A percentile compares a stretch with the other conserved stretches of the same genome.
These are phyloP conservation scores for Diaporthe destruens DNA, from an alignment of 2,329 filamentous ascomycete species.

Conservation along the genomic window DNA sequence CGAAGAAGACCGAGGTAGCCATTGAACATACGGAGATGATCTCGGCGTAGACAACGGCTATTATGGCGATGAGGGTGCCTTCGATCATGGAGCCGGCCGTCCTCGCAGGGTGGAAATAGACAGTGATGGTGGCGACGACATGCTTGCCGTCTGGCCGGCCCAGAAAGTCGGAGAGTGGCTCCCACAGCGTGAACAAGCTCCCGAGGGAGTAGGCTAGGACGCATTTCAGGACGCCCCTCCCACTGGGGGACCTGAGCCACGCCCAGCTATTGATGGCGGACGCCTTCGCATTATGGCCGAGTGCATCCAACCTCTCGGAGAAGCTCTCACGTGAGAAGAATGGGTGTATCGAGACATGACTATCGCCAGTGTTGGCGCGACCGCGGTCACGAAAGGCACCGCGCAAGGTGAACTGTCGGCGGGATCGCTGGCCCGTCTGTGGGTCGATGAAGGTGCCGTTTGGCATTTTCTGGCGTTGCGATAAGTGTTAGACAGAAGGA, in stretches of 20 bases:
- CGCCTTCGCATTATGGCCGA: constrained; percentile 54
- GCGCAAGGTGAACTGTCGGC: constrained; percentile 82
- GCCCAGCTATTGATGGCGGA: constrained; percentile 58
- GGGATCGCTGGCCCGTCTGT: constrained; percentile 85
- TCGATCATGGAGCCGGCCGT: constrained; percentile 92
- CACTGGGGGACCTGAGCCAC: constrained; percentile 79
- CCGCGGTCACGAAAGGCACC: constrained; percentile 56
- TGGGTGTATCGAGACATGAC: constrained; percentile 51
- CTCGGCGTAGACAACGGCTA: constrained; percentile 83
- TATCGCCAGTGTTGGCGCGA: constrained; percentile 45
- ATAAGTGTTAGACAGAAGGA: neutral
- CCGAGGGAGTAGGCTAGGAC: constrained; percentile 90
- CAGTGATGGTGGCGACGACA: constrained; percentile 91
- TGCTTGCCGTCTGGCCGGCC: constrained; percentile 93
- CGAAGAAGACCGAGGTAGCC: constrained; percentile 86
- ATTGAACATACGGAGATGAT: constrained; percentile 86
- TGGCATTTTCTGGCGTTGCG: constrained; percentile 72
- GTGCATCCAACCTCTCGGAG: constrained; percentile 51
- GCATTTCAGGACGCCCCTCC: constrained; percentile 88
- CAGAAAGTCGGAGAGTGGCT: constrained; percentile 77
- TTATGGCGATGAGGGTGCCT: constrained; percentile 79
- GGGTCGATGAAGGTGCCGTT: constrained; percentile 91
- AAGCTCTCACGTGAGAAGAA: constrained; percentile 53
- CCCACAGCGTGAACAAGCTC: constrained; percentile 87
- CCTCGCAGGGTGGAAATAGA: constrained; percentile 93